Evolutionary conservation across 2,329 filamentous ascomycete species (phyloP), one percentile per base, ranked within the genome.

Genomic region (Clarireedia homoeocarpa): DNA sequence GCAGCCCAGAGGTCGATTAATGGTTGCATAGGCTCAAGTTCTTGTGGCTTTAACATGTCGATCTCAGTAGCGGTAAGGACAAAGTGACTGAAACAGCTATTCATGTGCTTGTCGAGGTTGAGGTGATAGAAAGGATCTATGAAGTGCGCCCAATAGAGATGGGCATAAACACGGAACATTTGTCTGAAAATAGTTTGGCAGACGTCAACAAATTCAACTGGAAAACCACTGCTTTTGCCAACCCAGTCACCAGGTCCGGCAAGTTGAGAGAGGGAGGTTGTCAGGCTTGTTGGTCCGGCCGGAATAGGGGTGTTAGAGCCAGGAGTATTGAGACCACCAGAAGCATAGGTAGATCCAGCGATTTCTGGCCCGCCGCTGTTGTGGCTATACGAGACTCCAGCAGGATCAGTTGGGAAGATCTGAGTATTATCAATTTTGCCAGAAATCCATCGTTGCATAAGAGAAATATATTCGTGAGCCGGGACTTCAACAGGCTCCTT

Each of bases 121-220:
- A 92, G 79, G 71, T 91, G 86, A 73, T 90, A 92, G 72, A 91
- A 90, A 5, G 87, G 88, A 63, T 90, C 87, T 59, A 85, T 76
- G 72, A 89, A 99, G 73, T 99, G 94, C 56, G 91, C 89, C 81
- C 95, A 96, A 77, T 99, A 99, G 59, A 99, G 84, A 73, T 99
- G 94, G 48, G 94, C 87, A 69, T 99, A 99, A 65, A 96, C 92
- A 58, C 94, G 88, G 79, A 99, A 97, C 87, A 99, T 97, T 74
- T 96, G 94, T 66, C 91, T 88, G 76, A 96, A 92, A 67, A 96
- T 94, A 62, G 86, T 86, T 76, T 95, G 91, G 77, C 92, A 94
- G 64, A 96, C 91, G 59, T 86, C 83, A 65, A 92, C 79, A 71
- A 96, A 97, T 63, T 89, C 88, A 61, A 88, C 83, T 2, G 94